These are phyloP conservation scores for Epichloe gansuensis DNA, from an alignment of 2,329 filamentous ascomycete species.

Conservation along the genomic window DNA sequence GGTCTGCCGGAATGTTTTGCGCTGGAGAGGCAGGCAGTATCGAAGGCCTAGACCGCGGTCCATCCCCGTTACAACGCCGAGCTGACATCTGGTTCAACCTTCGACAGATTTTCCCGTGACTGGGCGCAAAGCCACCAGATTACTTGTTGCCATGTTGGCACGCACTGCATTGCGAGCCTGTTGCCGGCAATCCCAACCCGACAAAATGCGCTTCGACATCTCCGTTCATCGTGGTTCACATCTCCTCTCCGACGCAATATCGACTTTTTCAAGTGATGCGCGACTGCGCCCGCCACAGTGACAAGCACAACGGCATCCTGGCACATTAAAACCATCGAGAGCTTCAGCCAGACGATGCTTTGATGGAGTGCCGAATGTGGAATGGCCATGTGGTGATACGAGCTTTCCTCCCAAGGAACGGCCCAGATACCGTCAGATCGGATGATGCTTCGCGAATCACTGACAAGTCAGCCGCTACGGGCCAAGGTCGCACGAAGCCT, in stretches of 20 bases:
- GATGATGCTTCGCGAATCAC: slow-evolving; percentile 1
- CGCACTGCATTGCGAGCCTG: not conserved
- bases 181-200: not conserved
- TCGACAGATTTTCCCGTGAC: not conserved
- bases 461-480: not conserved
- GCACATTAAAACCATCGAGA: not conserved
- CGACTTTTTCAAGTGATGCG: not conserved
- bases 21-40: too few relatives aligned
- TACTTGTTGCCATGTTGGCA: not conserved
- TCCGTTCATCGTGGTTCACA: not conserved
- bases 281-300: not conserved
- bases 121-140: not conserved
- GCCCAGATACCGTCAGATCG: not conserved
- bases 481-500: not conserved
- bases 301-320: not conserved
- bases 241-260: not conserved
- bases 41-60: too few relatives aligned
- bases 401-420: not conserved
- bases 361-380: not conserved
- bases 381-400: not conserved
- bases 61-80: not conserved
- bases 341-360: not conserved
- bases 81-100: not conserved
- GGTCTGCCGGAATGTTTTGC: too few relatives aligned
- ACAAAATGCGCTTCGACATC: not conserved